Conservation (phyloP, 306 rosid species). For the Prosopis cineraria region DNA sequence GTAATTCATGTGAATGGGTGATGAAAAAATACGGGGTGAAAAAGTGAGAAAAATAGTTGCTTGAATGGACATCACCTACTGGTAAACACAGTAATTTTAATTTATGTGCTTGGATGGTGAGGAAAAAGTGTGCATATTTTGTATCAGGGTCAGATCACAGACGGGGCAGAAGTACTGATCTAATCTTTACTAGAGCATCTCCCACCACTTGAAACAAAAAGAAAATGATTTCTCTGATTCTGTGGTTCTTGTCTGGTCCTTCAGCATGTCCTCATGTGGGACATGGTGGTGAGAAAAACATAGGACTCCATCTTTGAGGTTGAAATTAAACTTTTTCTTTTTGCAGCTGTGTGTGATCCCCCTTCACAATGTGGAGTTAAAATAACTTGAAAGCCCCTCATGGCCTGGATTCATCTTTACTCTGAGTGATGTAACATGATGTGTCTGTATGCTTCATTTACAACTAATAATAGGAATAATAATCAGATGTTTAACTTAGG, state of each 20-base stretch:
- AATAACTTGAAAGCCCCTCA: slow-evolving; percentile 22
- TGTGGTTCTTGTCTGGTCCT: slow-evolving; percentile 31
- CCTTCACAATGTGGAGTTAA: slow-evolving; percentile 21
- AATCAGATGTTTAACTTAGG: background rate
- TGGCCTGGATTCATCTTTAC: slow-evolving; percentile 29
- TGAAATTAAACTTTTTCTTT: slow-evolving; percentile 18
- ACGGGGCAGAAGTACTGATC: slow-evolving; percentile 19
- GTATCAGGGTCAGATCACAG: slow-evolving; percentile 31
- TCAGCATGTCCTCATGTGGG: slow-evolving; percentile 40
- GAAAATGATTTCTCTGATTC: background rate
- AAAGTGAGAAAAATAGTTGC: background rate
- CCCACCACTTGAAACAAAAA: too few species aligned
- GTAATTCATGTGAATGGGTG: too few species aligned
- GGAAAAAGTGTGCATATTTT: slow-evolving; percentile 8
- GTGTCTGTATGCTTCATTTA: background rate
- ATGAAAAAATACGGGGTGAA: too few species aligned
- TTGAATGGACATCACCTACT: background rate
- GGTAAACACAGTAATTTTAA: background rate
- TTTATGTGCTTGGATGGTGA: slow-evolving; percentile 11
- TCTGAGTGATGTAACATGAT: slow-evolving; percentile 36
- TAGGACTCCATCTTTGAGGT: slow-evolving; percentile 39
- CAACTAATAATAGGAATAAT: too few species aligned
- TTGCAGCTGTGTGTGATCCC: slow-evolving; percentile 21
- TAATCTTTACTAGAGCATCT: slow-evolving; percentile 26
- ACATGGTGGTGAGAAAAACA: slow-evolving; percentile 40